phyloP scores from a whole-genome alignment of 305 asterid species.

The Coffea humblotiana region DNA sequence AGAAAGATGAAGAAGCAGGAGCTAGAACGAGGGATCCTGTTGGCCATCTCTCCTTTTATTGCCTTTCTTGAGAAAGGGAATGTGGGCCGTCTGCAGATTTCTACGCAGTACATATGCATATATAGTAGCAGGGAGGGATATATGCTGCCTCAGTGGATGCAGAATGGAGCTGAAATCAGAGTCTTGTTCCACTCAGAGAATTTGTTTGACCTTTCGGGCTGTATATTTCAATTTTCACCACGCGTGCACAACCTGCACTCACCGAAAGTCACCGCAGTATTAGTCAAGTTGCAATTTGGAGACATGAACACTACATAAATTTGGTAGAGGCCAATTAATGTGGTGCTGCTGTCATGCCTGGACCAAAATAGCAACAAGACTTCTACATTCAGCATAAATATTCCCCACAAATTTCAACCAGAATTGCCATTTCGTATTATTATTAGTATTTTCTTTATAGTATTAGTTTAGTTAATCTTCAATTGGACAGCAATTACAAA shows the following conservation, averaged over 20 bases:
- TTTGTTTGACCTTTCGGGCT: slow-evolving; percentile 29
- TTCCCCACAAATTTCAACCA: background rate
- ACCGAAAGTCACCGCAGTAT: slow-evolving; percentile 18
- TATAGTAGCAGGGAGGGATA: background rate
- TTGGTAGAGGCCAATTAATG: background rate
- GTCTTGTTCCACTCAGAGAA: slow-evolving; percentile 19
- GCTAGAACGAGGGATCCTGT: slow-evolving; percentile 2
- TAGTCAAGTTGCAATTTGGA: background rate
- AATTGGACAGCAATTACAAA: background rate
- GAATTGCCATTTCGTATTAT: background rate
- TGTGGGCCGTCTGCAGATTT: background rate
- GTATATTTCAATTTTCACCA: slow-evolving; percentile 3
- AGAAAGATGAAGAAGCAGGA: slow-evolving; percentile 34
- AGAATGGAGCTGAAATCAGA: background rate
- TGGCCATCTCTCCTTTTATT: slow-evolving; percentile 32
- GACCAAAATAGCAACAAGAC: background rate
- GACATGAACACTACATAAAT: background rate
- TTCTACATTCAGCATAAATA: background rate
- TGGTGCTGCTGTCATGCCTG: background rate
- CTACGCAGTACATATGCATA: background rate
- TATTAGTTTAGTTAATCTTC: background rate
- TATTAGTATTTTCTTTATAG: no score
- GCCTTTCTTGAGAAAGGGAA: background rate
- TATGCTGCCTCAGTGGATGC: background rate
- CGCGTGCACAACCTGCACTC: slow-evolving; percentile 14